Evolutionary conservation across 768 basidiomycete genomes (phyloP), one percentile per base, ranked within the genome.

Genomic region (Hysterangium stoloniferum): DNA sequence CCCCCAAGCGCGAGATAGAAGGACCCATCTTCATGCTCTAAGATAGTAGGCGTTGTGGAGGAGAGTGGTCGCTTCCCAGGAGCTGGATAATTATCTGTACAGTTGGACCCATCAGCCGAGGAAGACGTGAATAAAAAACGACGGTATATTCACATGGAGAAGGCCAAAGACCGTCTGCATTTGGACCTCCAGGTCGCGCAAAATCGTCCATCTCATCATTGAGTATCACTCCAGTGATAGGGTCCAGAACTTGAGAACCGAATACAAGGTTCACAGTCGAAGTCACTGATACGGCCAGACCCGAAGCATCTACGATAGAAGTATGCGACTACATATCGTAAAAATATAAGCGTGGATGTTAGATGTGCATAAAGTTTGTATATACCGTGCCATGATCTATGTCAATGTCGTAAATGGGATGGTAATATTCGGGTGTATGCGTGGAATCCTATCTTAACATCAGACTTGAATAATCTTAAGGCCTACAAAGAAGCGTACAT

Each of bases 181-280:
- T 95, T 5, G 89, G 77, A n/a, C 66, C 64, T 3, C 86, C 91
- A 1, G 93, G 94, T 1, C 71, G 82, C 9, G 91, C 86, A 64
- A 97, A 97, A 64, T 98, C 95, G 55, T 92, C 89, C 86, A 91
- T 80, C 72, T 95, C 89, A 59, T 98, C 81, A 59, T 97, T 97
- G 35, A 97, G 66, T 45, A 98, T 76, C 25, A 98, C 74, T 0
- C 95, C 94, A 0, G 93, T 96, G 45, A 80, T 75, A 0, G 86
- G 77, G 64, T 95, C 92, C 56, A 95, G 71, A 1, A 97, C 87
- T 51, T 75, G 77, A 2, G 89, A 93, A 13, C 94, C 95, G 65
- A 95, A 98, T 15, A 94, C 70, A 0, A 84, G 66, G 63, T 98
- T 98, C 40, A 97, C 83, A 0, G 94, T 94, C 3, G 87, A 84